A percentile compares a stretch with the other conserved stretches of the same genome.
phyloP scores from a whole-genome alignment of 2,329 filamentous ascomycete species.

The Fusarium longipes region DNA sequence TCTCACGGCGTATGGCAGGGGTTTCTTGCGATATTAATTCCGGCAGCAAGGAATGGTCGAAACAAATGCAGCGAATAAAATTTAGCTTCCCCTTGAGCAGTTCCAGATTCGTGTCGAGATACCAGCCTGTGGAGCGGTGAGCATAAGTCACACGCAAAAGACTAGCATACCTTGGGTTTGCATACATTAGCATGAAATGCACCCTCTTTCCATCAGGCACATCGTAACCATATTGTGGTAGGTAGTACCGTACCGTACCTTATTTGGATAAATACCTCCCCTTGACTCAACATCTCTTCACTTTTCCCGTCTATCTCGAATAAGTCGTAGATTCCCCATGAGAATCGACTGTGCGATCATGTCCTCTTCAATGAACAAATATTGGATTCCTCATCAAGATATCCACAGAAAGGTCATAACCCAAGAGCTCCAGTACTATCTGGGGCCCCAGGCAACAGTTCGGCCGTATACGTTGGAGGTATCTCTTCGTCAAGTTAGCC shows the following conservation, averaged over 20 bases:
- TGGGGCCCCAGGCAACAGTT: slow-evolving; percentile 68
- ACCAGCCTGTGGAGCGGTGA: slow-evolving; percentile 44
- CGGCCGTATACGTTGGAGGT: slow-evolving; percentile 68
- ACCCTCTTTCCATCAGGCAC: slow-evolving; percentile 39
- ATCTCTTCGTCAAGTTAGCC: slow-evolving; percentile 45
- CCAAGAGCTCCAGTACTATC: slow-evolving; percentile 67
- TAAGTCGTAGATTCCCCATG: slow-evolving; percentile 17
- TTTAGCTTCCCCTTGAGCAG: slow-evolving; percentile 37
- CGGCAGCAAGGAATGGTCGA: slow-evolving; percentile 40
- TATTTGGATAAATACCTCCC: slow-evolving; percentile 45
- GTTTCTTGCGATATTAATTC: slow-evolving; percentile 41
- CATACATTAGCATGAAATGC: slow-evolving; percentile 42
- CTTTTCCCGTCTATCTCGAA: slow-evolving; percentile 26
- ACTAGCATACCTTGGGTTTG: slow-evolving; percentile 43
- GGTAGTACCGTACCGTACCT: slow-evolving; percentile 19
- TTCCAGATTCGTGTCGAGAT: slow-evolving; percentile 38
- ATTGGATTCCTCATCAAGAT: slow-evolving; percentile 70
- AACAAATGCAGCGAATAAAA: slow-evolving; percentile 39
- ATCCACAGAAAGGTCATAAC: slow-evolving; percentile 71
- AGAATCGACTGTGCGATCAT: slow-evolving; percentile 35
- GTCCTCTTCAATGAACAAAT: slow-evolving; percentile 62
- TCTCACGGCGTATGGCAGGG: slow-evolving; percentile 42
- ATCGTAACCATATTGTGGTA: slow-evolving; percentile 35
- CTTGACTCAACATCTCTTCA: slow-evolving; percentile 26
- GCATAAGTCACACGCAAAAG: slow-evolving; percentile 41